Conservation (phyloP, 345 rosid genomes). For the Turritis glabra region DNA sequence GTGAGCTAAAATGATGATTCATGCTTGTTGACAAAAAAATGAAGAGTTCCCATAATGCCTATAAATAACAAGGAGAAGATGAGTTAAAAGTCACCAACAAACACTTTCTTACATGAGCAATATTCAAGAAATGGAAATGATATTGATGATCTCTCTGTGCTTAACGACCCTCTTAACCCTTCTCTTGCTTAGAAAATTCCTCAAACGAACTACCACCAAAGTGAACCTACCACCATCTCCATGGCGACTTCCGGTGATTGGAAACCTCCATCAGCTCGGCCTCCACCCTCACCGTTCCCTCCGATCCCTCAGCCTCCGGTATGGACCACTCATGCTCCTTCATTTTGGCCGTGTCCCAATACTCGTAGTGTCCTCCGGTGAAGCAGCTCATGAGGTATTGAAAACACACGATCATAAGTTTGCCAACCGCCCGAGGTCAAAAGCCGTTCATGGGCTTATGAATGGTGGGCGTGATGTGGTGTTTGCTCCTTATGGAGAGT, state of each 20-base stretch:
- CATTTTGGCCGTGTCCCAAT: conserved; percentile 48
- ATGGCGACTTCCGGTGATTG: conserved; percentile 48
- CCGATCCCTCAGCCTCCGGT: conserved; percentile 34
- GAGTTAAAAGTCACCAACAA: neutral
- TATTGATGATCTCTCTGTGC: neutral
- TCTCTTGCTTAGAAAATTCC: conserved; percentile 9
- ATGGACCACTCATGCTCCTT: conserved; percentile 64
- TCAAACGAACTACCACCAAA: conserved; percentile 14
- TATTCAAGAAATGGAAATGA: conserved; percentile 5
- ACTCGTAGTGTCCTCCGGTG: conserved; percentile 56
- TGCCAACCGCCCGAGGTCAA: conserved; percentile 47
- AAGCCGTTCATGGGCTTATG: conserved; percentile 28
- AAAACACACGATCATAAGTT: conserved; percentile 59
- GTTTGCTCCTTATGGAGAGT: conserved; percentile 56
- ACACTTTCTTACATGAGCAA: neutral
- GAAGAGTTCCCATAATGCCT: neutral
- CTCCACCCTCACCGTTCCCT: conserved; percentile 50
- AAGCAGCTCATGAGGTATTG: conserved; percentile 46
- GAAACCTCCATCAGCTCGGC: conserved; percentile 61
- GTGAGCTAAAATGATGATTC: neutral
- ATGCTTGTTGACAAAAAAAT: neutral
- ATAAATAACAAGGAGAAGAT: neutral
- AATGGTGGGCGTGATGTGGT: conserved; percentile 45
- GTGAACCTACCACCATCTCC: conserved; percentile 45
- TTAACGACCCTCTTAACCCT: conserved; percentile 13